Evolutionary conservation across 2,329 filamentous ascomycete genomes (phyloP).

Genomic region (Hypoxylon sp.): DNA sequence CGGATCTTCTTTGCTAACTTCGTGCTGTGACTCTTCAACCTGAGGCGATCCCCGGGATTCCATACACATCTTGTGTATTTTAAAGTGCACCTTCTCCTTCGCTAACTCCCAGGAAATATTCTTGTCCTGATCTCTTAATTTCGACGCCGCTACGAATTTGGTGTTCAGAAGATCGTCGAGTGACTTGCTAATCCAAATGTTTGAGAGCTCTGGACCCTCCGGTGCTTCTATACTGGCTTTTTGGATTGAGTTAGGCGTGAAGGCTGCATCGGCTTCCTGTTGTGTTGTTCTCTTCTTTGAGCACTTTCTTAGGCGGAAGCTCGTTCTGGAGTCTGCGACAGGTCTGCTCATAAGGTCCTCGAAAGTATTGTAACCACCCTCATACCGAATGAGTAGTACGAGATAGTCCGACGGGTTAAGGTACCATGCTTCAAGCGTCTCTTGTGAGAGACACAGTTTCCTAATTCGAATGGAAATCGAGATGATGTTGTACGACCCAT

Average conservation of each 20-base stretch:
- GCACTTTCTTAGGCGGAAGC: slow-evolving; percentile 79
- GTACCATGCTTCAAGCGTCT: slow-evolving; percentile 84
- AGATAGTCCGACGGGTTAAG: slow-evolving; percentile 77
- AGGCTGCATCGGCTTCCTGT: slow-evolving; percentile 66
- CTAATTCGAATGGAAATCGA: slow-evolving; percentile 78
- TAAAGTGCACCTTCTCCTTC: slow-evolving; percentile 59
- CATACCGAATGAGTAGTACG: slow-evolving; percentile 78
- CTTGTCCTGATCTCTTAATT: slow-evolving; percentile 66
- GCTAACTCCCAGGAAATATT: slow-evolving; percentile 76
- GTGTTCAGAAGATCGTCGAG: slow-evolving; percentile 77
- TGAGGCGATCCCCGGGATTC: not conserved
- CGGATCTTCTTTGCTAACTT: not conserved
- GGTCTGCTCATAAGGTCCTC: slow-evolving; percentile 65
- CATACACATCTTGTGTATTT: not conserved
- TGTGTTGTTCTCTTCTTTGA: slow-evolving; percentile 79
- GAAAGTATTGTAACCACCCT: slow-evolving; percentile 71
- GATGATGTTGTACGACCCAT: slow-evolving; percentile 64
- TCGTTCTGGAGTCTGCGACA: slow-evolving; percentile 54
- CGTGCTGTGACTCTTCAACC: not conserved
- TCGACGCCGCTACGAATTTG: slow-evolving; percentile 74
- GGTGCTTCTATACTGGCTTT: slow-evolving; percentile 9
- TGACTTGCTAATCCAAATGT: slow-evolving; percentile 79
- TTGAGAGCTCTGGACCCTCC: slow-evolving; percentile 59
- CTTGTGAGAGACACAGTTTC: slow-evolving; percentile 80
- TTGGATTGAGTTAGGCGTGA: slow-evolving; percentile 55